These are phyloP conservation scores for Carex cristatella DNA, from an alignment of 176 grass and related monocot genomes.

Conservation along the genomic window DNA sequence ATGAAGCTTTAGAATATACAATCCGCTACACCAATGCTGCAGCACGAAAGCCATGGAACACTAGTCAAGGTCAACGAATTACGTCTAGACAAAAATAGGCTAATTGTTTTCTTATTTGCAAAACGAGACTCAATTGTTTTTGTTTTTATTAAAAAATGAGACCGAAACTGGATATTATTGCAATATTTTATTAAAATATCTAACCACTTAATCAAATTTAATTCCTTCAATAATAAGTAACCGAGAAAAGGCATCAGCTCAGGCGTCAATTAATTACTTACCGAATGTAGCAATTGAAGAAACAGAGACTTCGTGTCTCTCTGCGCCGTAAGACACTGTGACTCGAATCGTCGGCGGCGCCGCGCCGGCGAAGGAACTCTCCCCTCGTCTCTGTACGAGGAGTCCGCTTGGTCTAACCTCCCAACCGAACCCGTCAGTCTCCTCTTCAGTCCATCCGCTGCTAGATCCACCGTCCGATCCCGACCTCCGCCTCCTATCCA, in stretches of 20 bases:
- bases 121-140: neutral
- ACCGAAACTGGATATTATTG: neutral
- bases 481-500: slow-evolving; percentile 58
- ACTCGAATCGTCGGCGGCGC: slow-evolving; percentile 55
- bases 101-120: neutral
- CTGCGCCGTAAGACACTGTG: slow-evolving; percentile 47
- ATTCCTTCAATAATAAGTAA: slow-evolving; percentile 19
- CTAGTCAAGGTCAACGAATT: neutral
- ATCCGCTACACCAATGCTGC: neutral
- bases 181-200: neutral
- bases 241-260: neutral
- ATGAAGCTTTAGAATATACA: neutral
- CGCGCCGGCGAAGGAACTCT: neutral
- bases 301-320: slow-evolving; percentile 57
- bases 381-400: slow-evolving; percentile 64
- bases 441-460: slow-evolving; percentile 77
- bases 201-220: slow-evolving; percentile 14
- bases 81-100: neutral
- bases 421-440: slow-evolving; percentile 38
- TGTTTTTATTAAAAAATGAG: neutral
- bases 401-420: slow-evolving; percentile 82
- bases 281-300: slow-evolving; percentile 84
- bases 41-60: neutral
- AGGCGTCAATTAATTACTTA: slow-evolving; percentile 24
- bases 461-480: slow-evolving; percentile 86